Base-by-base conservation (phyloP, 2,329 filamentous ascomycete genomes). In the Botryosphaeria dothidea region DNA sequence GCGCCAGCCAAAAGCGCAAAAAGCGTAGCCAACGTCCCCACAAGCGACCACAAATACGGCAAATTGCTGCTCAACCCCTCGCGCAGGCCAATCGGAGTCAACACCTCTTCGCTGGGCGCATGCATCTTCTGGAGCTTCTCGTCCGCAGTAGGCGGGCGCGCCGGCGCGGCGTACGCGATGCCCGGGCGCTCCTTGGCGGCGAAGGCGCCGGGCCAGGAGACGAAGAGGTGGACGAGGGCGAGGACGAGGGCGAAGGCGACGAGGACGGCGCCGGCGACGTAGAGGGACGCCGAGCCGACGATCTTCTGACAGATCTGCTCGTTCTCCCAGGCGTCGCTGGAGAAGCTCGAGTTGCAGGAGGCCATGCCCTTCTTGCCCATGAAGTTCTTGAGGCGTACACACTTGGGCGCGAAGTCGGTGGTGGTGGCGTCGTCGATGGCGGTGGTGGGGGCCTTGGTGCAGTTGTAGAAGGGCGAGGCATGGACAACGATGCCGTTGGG, bases 381-480 rank as follows among this genome's bases (percentile, higher is more conserved):
- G 31, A n/a, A 34, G n/a, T 34, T 15, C 29, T 46, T 61, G 57
- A 61, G 45, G 43, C 57, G 57, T 9, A 29, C 27, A 21, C 57
- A 61, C 5, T 23, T 46, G 1, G 41, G 29, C 17, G 29, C 3
- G 43, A 36, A 61, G 41, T 17, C 9, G 29, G 57, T 60, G 25
- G 25, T 23, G 11, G 43, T 23, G 29, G 43, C 17, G 43, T 46
- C 45, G n/a, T 49, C 57, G 43, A 48, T 61, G 41, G 27, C 41
- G 36, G 57, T 48, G 23, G 41, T 17, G n/a, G 41, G 41, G 25
- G 57, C 41, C 15, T 48, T 46, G 41, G 57, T 61, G 57, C 57
- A 61, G 57, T 61, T 61, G 57, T 61, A 61, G 45, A 61, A 61
- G 43, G 57, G 57, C 17, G 57, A 61, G 29, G 57, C 45, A 17